Evolutionary conservation across 805 yeast species (phyloP).

Genomic region (Hanseniaspora lachancei): DNA sequence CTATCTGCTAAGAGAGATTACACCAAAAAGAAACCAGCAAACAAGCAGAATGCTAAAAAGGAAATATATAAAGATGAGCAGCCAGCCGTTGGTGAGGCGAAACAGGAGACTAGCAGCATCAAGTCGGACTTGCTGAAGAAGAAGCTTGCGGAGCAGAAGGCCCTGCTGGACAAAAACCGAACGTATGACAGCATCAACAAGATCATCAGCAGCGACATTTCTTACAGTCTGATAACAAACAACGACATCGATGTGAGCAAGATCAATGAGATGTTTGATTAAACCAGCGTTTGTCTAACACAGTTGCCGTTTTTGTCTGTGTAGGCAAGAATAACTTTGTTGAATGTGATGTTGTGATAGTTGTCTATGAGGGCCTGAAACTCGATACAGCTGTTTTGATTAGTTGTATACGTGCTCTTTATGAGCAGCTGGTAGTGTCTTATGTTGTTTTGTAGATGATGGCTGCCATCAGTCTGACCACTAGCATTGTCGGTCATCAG

Average conservation of each 20-base stretch:
- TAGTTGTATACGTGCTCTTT: neutral
- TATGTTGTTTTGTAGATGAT: neutral
- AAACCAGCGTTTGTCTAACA: neutral
- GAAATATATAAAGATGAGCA: neutral
- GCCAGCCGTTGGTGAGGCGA: too few species aligned
- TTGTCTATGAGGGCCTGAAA: neutral
- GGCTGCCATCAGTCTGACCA: constrained; percentile 1
- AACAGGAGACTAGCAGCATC: neutral
- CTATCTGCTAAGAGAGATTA: neutral
- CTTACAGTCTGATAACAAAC: neutral
- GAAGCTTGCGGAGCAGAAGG: constrained; percentile 2
- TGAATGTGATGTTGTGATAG: neutral
- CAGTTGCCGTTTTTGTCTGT: neutral
- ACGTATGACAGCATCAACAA: neutral
- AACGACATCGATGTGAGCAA: neutral
- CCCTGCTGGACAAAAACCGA: neutral
- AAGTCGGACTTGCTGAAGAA: neutral
- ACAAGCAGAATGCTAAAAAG: neutral
- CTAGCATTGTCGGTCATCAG: neutral
- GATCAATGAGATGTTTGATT: constrained; percentile 1
- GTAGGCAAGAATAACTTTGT: neutral
- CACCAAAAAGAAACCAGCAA: neutral
- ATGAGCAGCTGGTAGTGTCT: neutral
- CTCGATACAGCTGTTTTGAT: neutral
- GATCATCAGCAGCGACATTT: neutral